A percentile compares a stretch with the other conserved stretches of the same genome.
Conservation (phyloP, 805 yeast species). For the Maudiozyma bulderi region DNA sequence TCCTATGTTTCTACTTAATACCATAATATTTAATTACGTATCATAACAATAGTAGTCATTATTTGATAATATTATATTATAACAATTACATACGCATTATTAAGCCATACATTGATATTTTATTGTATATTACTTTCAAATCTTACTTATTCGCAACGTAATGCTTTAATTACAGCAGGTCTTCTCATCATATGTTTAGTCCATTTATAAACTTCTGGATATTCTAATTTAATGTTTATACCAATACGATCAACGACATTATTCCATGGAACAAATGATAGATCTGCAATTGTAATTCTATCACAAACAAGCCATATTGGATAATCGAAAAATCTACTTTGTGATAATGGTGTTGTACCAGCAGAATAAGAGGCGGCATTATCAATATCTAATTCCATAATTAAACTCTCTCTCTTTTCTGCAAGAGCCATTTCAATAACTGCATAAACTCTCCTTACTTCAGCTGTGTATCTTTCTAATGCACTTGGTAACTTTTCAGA, state of each 20-base stretch:
- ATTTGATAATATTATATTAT: no score
- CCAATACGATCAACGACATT: constrained; percentile 91
- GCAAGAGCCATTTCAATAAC: constrained; percentile 93
- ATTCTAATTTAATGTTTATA: constrained; percentile 74
- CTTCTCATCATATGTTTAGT: constrained; percentile 92
- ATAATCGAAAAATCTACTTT: constrained; percentile 77
- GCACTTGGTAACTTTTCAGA: constrained; percentile 79
- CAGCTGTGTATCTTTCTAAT: constrained; percentile 82
- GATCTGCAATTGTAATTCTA: constrained; percentile 72
- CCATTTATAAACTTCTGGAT: constrained; percentile 95
- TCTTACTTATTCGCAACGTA: constrained; percentile 51
- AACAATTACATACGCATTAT: not conserved
- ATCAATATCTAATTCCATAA: constrained; percentile 81
- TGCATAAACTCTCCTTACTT: constrained; percentile 86
- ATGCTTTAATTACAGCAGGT: constrained; percentile 81
- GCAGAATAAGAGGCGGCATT: constrained; percentile 81
- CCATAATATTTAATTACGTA: no score
- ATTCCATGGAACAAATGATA: constrained; percentile 94
- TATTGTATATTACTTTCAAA: not conserved
- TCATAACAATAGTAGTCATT: no score
- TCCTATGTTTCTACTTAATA: no score
- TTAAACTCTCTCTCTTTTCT: constrained; percentile 79
- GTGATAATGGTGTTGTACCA: constrained; percentile 80
- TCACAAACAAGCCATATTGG: constrained; percentile 96
- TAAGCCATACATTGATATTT: no score